Conservation (phyloP, 2,329 filamentous ascomycete species). For the Cercospora zeina region DNA sequence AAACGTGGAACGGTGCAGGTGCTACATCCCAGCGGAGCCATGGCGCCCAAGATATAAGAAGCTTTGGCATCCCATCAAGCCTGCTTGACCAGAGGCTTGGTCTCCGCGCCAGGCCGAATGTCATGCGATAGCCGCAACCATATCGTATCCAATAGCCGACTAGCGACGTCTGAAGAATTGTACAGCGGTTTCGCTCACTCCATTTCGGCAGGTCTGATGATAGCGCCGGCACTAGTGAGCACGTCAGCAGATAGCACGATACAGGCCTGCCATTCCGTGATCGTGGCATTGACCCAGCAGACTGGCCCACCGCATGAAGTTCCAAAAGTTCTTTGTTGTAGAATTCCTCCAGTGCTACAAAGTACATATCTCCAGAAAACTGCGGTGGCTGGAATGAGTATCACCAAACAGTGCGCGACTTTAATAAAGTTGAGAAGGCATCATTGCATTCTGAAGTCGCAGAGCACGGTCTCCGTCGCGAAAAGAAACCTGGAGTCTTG, state of each 20-base stretch:
- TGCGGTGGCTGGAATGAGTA: no score
- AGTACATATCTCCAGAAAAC: no score
- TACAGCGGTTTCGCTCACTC: neutral
- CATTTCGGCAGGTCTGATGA: neutral
- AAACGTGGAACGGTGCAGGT: neutral
- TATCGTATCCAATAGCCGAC: neutral
- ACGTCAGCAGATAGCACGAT: neutral
- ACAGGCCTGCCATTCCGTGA: neutral
- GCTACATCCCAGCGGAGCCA: neutral
- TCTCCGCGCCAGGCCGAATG: neutral
- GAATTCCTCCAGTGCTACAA: no score
- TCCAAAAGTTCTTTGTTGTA: no score
- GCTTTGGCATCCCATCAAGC: neutral
- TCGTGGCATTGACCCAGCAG: neutral
- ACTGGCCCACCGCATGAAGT: neutral
- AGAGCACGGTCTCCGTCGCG: neutral
- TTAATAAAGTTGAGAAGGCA: neutral
- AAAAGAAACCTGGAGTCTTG: neutral
- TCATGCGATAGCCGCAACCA: neutral
- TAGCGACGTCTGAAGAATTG: neutral
- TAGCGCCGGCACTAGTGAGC: neutral
- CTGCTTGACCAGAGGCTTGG: neutral
- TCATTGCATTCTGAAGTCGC: neutral
- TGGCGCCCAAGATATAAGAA: slow-evolving; percentile 5
- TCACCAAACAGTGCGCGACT: neutral